A percentile compares a stretch with the other conserved stretches of the same genome.
phyloP scores from a whole-genome alignment of 2,329 filamentous ascomycete genomes.

The Pseudopyricularia javanii region DNA sequence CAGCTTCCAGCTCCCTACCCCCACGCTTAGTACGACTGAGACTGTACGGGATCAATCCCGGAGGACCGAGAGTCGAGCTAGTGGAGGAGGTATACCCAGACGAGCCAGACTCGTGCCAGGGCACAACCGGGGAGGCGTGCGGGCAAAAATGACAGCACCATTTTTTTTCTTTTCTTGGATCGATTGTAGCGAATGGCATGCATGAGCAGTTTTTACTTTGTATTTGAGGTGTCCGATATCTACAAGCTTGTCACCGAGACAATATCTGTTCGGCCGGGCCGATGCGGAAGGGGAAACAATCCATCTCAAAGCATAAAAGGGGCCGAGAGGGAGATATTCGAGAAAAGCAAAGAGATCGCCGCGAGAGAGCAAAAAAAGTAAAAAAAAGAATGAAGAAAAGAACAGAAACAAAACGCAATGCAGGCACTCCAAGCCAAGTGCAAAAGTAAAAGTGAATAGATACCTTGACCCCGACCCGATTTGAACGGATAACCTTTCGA shows the following conservation, averaged over 20 bases:
- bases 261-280: too few species aligned
- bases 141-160: background rate
- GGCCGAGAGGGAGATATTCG: background rate
- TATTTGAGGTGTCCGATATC: background rate
- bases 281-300: too few species aligned
- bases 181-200: too few species aligned
- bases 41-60: too few species aligned
- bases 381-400: background rate
- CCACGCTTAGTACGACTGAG: too few species aligned
- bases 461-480: constrained; percentile 4
- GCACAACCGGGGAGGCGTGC: too few species aligned
- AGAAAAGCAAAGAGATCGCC: background rate
- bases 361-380: background rate
- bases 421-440: background rate
- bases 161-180: background rate
- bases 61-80: too few species aligned
- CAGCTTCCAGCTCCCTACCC: too few species aligned
- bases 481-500: constrained; percentile 5
- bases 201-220: too few species aligned
- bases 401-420: background rate
- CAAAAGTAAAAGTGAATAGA: too few species aligned
- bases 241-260: background rate
- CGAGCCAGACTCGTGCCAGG: too few species aligned
- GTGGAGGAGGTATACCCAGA: too few species aligned
- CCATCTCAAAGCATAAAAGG: background rate